Conservation (phyloP, 495 filamentous ascomycete species). For the Baudoinia panamericana region DNA sequence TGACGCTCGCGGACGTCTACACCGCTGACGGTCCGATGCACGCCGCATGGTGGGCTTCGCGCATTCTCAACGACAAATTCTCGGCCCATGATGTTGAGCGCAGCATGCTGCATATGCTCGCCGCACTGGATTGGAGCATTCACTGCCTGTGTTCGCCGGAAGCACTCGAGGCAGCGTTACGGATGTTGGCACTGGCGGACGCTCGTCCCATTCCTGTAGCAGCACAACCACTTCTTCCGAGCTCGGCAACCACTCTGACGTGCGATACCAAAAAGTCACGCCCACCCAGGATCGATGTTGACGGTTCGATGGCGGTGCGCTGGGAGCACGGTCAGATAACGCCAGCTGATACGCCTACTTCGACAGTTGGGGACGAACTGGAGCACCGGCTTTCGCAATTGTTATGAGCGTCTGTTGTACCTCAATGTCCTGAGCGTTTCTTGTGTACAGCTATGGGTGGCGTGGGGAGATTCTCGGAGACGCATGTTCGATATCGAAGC, state of each 20-base stretch:
- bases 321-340: constrained; percentile 1
- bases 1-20: not conserved
- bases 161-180: not conserved
- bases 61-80: not conserved
- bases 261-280: no score
- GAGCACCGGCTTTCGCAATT: no score
- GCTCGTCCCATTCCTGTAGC: no score
- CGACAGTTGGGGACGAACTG: no score
- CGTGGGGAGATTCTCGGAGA: no score
- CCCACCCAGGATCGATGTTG: constrained; percentile 1
- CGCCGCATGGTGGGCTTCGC: not conserved
- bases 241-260: no score
- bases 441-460: no score
- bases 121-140: constrained; percentile 2
- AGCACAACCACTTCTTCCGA: no score
- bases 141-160: not conserved
- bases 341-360: constrained; percentile 1
- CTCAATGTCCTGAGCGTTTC: no score
- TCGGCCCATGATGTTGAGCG: not conserved
- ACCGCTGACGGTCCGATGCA: constrained; percentile 2
- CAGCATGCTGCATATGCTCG: not conserved
- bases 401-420: no score
- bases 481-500: no score
- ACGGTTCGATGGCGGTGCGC: not conserved
- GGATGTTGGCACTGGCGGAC: not conserved